Evolutionary conservation across 2,329 filamentous ascomycete species (phyloP).

Genomic region (Penicillium thymicola): DNA sequence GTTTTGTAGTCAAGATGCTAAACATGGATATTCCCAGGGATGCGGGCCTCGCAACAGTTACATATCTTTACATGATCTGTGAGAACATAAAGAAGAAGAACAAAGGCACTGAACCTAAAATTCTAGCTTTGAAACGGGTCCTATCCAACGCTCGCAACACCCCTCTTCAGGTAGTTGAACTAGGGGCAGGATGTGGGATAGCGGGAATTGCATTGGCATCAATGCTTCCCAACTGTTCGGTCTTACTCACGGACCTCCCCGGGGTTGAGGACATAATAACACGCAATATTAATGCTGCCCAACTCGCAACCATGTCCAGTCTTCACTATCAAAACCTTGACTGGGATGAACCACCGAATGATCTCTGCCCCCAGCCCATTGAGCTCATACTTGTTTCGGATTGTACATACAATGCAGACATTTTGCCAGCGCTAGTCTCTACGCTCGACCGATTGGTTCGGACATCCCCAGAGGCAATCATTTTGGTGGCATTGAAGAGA

Average conservation of each 20-base stretch:
- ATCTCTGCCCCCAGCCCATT: slow-evolving; percentile 40
- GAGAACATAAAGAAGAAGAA: slow-evolving; percentile 26
- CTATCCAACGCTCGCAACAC: slow-evolving; percentile 27
- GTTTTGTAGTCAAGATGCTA: slow-evolving; percentile 4
- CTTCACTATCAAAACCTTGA: slow-evolving; percentile 55
- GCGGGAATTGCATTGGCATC: slow-evolving; percentile 63
- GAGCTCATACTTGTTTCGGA: slow-evolving; percentile 66
- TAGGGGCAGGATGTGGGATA: slow-evolving; percentile 67
- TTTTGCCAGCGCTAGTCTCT: slow-evolving; percentile 59
- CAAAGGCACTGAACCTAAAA: slow-evolving; percentile 19
- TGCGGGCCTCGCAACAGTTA: slow-evolving; percentile 57
- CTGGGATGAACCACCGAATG: slow-evolving; percentile 58
- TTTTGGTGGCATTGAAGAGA: slow-evolving; percentile 64
- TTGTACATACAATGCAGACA: slow-evolving; percentile 71
- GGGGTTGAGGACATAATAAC: slow-evolving; percentile 61
- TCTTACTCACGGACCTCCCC: slow-evolving; percentile 63
- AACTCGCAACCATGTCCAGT: slow-evolving; percentile 42
- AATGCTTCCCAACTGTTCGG: slow-evolving; percentile 49
- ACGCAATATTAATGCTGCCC: slow-evolving; percentile 52
- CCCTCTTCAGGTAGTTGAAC: slow-evolving; percentile 56
- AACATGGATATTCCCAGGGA: slow-evolving; percentile 44
- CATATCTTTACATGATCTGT: slow-evolving; percentile 39
- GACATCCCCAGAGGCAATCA: slow-evolving; percentile 48
- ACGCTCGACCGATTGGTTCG: slow-evolving; percentile 52
- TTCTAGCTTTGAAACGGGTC: slow-evolving; percentile 33